Evolutionary conservation across 495 filamentous ascomycete species (phyloP), one percentile per base, ranked within the genome.

Genomic region (Xylaria grammica): DNA sequence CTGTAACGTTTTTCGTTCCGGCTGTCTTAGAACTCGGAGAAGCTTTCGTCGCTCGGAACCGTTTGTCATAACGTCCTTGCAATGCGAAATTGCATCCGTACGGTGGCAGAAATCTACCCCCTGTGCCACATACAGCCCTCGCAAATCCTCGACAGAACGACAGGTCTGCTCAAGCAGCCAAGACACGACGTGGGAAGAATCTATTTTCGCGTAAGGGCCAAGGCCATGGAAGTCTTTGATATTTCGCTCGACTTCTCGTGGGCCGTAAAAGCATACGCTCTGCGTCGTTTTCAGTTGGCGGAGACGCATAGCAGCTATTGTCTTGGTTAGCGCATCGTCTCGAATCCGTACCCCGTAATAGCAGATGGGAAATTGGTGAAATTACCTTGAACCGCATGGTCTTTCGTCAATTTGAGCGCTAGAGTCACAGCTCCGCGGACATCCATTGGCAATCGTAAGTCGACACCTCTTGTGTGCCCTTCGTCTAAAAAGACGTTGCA

Each of bases 141-240:
- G 81, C 0, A 87, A 55, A 22, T 87, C 82, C 60, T 85, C 80
- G 34, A 82, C 86, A 11, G 67, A 78, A 20, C 69, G 74, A 66
- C 87, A 90, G 0, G 87, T 87, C 52, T 89, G 85, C 53, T 87
- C 78, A 0, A 91, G 74, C 5, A 88, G 78, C 88, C 87, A 90
- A 36, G 67, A 60, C 6, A 89, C 24, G n/a, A 73, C 65, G 24
- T 73, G 66, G 4, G 62, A 64, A 1, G 71, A 69, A 26, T 69
- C 20, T 75, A 38, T 34, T 40, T 36, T 27, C 11, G 20, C 60
- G 10, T 4, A 8, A 30, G 27, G 0, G 26, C 30, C 40, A 17
- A 40, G 22, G 1, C 51, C 29, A 13, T 42, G 61, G 13, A 76
- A 67, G 46, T 79, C 74, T 4, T 73, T 42, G 52, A 85, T 84